Base-by-base conservation (phyloP, 2,329 filamentous ascomycete species). In the Exserohilum rostratum region DNA sequence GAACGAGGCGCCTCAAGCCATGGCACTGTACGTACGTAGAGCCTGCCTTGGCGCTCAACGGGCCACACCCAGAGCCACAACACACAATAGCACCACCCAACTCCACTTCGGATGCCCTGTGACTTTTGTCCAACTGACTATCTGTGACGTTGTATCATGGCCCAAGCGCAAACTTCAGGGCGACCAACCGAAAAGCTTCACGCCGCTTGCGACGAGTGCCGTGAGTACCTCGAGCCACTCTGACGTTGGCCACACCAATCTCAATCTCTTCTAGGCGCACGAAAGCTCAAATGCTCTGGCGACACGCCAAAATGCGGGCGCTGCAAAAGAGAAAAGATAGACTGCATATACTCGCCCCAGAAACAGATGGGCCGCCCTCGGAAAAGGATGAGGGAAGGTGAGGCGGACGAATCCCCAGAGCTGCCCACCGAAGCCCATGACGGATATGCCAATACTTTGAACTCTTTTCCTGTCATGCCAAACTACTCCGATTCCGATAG, bases 351-450 rank as follows among this genome's bases (percentile, higher is more conserved):
- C 62, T 81, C 78, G 20, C 67, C 69, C 2, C 78, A 79, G 47
- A 82, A 80, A 64, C 75, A 71, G 31, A 83, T 82, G 80, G 80
- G 80, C 9, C 65, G 80, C 38, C 80, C 80, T n/a, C 76, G 77
- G 55, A 83, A 82, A 64, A 72, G 79, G 46, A 66, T 68, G 53
- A 67, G 75, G 44, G 69, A 72, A n/a, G 70, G 63, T 20, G 59
- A 50, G 45, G 50, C 46, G 12, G 57, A 54, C n/a, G 55, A 59
- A 13, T 15, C 30, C 2, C 22, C 46, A 0, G 33, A 17, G 10
- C 10, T 37, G 22, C 33, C 43, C 2, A 29, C 48, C 22, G 57
- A 58, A 30, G 37, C 34, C 15, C 51, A 46, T 18, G 13, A 49
- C 11, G 50, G 53, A 18, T 20, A 43, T n/a, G 42, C 30, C 7